Base-by-base conservation (phyloP, 108 stramenopile species). In the Cyclotella distinguenda region DNA sequence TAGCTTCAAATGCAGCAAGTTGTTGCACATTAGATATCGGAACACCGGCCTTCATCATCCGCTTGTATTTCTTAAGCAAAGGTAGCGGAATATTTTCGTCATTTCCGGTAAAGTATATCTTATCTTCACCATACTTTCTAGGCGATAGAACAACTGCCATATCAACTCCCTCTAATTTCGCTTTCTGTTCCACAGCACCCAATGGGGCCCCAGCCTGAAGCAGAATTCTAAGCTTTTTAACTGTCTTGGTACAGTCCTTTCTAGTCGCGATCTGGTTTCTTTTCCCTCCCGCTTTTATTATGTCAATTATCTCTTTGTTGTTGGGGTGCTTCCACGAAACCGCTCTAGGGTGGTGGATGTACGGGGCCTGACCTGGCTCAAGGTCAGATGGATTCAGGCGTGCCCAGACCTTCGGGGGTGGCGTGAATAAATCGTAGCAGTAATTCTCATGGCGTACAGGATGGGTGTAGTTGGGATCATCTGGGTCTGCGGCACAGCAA, bases 1-100 rank as follows among this genome's bases (percentile, higher is more conserved):
- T 59, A 7, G 50, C 34, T 34, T 80, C 79, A 11, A 71, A 32
- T 7, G 10, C 33, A 34, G 79, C 79, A 62, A 80, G 23, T 42
- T 75, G 74, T 23, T 76, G 57, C 33, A 80, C 63, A 13, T 56
- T 58, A 65, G 66, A 63, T 55, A 76, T 59, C 10, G 74, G 57
- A 13, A 80, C 26, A 19, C 74, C 74, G 19, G 30, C 59, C 68
- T 76, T 80, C 34, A 64, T 30, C 79, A 80, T 80, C 26, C 69
- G 35, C 28, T 60, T 79, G 74, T 84, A 84, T 68, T 84, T 84
- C 34, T 81, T 79, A n/a, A 81, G 21, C 23, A 84, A 49, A 39
- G 72, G 68, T 28, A 58, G 63, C 15, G 79, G 68, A 31, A 73
- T 70, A 16, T 21, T 27, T 16, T 12, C 30, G 0, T 19, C 50